Conservation (phyloP, 805 yeast genomes). For the Yamadazyma ubonensis region DNA sequence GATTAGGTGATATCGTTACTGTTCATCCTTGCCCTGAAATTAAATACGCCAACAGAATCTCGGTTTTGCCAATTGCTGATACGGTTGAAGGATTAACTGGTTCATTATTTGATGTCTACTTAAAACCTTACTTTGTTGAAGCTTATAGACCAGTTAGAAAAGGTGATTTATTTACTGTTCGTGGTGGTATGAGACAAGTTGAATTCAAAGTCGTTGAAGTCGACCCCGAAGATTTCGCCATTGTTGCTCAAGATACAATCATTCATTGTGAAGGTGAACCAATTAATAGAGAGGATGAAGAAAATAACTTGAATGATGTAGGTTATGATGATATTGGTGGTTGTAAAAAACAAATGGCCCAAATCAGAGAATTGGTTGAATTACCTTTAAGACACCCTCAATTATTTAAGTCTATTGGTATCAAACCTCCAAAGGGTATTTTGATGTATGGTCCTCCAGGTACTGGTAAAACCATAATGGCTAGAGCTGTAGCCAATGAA, state of each 20-base stretch:
- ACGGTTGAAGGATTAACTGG: conserved; percentile 98
- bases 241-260: conserved; percentile 96
- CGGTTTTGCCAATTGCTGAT: conserved; percentile 95
- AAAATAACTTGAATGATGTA: conserved; percentile 91
- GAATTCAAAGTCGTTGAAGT: conserved; percentile 98
- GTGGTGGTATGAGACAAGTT: conserved; percentile 99
- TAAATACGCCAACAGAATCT: conserved; percentile 92
- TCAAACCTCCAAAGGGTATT: conserved; percentile 98
- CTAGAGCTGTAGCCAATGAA: conserved; percentile 99
- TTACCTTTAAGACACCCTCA: conserved; percentile 98
- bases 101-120: conserved; percentile 89
- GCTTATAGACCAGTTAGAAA: conserved; percentile 98
- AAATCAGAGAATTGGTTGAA: conserved; percentile 97
- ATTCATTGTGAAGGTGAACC: conserved; percentile 99
- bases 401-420: conserved; percentile 95
- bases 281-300: conserved; percentile 96
- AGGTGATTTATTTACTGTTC: conserved; percentile 92
- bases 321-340: conserved; percentile 99
- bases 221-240: conserved; percentile 95
- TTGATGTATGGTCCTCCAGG: conserved; percentile 99
- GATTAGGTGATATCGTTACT: conserved; percentile 89
- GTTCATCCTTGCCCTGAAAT: conserved; percentile 97
- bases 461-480: conserved; percentile 99
- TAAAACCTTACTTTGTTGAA: conserved; percentile 97
- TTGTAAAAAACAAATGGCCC: conserved; percentile 99